Conservation (phyloP, 352 stramenopile species). For the Albugo candida region DNA sequence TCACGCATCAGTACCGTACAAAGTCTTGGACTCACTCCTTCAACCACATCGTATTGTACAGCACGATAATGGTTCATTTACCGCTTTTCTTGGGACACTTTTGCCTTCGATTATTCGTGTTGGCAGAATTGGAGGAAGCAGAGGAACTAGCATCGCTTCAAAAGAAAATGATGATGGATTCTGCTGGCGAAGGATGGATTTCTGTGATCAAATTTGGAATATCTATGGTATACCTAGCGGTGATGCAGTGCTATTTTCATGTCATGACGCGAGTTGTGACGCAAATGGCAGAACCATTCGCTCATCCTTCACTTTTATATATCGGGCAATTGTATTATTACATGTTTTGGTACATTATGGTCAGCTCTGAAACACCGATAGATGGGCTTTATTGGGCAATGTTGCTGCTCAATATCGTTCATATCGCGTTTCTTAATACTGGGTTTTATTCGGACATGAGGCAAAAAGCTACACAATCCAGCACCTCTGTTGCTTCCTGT, state of each 20-base stretch:
- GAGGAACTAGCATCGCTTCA: constrained; percentile 6
- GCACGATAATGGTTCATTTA: constrained; percentile 51
- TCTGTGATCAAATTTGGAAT: constrained; percentile 58
- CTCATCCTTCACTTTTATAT: constrained; percentile 68
- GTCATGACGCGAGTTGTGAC: constrained; percentile 66
- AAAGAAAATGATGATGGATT: constrained; percentile 6
- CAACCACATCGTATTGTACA: constrained; percentile 53
- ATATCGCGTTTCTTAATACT: constrained; percentile 76
- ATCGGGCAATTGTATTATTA: constrained; percentile 76
- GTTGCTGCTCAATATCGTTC: constrained; percentile 67
- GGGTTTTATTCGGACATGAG: constrained; percentile 74
- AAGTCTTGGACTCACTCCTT: constrained; percentile 24
- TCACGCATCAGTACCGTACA: constrained; percentile 13
- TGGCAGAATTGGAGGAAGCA: constrained; percentile 20
- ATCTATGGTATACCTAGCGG: constrained; percentile 47
- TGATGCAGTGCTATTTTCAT: constrained; percentile 77
- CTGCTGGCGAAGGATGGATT: constrained; percentile 10
- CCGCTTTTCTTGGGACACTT: constrained; percentile 67
- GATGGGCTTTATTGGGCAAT: constrained; percentile 67
- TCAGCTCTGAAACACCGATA: constrained; percentile 60
- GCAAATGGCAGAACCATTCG: constrained; percentile 60
- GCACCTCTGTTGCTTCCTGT: neutral
- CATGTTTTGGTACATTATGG: constrained; percentile 75
- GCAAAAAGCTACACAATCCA: constrained; percentile 17
- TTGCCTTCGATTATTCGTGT: constrained; percentile 47